These are phyloP conservation scores for Cylindrodendrum hubeiense DNA, from an alignment of 2,329 filamentous ascomycete species.

Conservation along the genomic window DNA sequence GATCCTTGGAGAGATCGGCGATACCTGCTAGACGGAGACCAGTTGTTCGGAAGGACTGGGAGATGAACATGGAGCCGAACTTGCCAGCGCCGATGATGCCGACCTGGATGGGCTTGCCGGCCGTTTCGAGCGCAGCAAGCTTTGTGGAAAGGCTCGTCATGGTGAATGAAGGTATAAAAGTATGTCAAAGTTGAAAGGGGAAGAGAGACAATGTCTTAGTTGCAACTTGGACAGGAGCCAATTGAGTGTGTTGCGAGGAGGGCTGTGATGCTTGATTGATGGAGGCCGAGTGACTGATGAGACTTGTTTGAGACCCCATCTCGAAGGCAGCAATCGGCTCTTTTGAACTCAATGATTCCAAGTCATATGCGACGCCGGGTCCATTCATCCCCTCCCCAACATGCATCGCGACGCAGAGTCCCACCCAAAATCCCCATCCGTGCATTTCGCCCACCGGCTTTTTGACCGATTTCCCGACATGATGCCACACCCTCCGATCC, in stretches of 20 bases:
- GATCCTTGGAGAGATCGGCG: slow-evolving; percentile 56
- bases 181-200: background rate
- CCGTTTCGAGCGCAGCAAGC: slow-evolving; percentile 53
- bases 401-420: slow-evolving; percentile 8
- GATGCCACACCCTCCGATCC: background rate
- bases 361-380: background rate
- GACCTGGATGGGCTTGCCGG: slow-evolving; percentile 55
- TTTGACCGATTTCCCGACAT: slow-evolving; percentile 26
- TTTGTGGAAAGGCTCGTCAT: slow-evolving; percentile 57
- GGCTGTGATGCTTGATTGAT: background rate
- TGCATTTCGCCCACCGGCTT: slow-evolving; percentile 9
- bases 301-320: background rate
- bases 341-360: background rate
- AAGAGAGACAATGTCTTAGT: background rate
- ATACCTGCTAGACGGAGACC: slow-evolving; percentile 58
- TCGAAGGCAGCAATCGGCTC: background rate
- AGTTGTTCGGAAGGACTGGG: slow-evolving; percentile 56
- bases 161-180: background rate
- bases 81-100: slow-evolving; percentile 61
- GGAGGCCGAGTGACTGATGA: background rate
- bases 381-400: background rate
- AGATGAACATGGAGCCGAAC: slow-evolving; percentile 61
- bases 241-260: background rate
- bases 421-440: background rate
- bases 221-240: background rate